A percentile compares a stretch with the other conserved stretches of the same genome.
phyloP scores from a whole-genome alignment of 2,329 filamentous ascomycete genomes.

The Pseudogymnoascus sp. region DNA sequence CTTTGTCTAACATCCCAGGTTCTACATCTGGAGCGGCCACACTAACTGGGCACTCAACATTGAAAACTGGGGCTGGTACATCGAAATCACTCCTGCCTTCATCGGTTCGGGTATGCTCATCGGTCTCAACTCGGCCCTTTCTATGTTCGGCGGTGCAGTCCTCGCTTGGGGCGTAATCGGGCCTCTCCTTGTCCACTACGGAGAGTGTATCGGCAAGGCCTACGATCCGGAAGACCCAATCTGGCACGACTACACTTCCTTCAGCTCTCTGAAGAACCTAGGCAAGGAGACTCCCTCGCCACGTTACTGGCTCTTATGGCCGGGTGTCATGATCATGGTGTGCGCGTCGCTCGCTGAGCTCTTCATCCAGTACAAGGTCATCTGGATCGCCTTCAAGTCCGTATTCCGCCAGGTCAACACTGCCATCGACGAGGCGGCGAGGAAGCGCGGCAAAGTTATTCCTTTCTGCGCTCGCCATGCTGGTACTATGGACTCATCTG shows the following conservation, averaged over 20 bases:
- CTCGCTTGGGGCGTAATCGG: slow-evolving; percentile 43
- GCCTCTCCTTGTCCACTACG: slow-evolving; percentile 45
- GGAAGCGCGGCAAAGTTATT: slow-evolving; percentile 35
- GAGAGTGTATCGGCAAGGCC: slow-evolving; percentile 35
- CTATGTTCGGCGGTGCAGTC: slow-evolving; percentile 45
- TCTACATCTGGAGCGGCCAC: slow-evolving; percentile 47
- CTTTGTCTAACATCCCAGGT: slow-evolving; percentile 29
- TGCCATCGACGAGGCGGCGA: slow-evolving; percentile 32
- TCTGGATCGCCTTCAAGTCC: slow-evolving; percentile 39
- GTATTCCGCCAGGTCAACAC: slow-evolving; percentile 38
- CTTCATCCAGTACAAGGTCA: slow-evolving; percentile 34
- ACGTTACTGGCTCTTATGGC: slow-evolving; percentile 44
- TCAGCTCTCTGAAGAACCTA: slow-evolving; percentile 31
- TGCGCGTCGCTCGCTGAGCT: slow-evolving; percentile 40
- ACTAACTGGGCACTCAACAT: slow-evolving; percentile 41
- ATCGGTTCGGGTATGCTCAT: slow-evolving; percentile 46
- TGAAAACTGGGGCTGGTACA: slow-evolving; percentile 54
- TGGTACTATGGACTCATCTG: slow-evolving; percentile 24
- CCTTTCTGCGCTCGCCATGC: slow-evolving; percentile 36
- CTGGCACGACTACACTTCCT: slow-evolving; percentile 35
- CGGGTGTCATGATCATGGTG: slow-evolving; percentile 40
- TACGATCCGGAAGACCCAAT: slow-evolving; percentile 31
- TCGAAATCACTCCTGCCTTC: slow-evolving; percentile 52
- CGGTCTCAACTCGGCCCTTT: slow-evolving; percentile 45
- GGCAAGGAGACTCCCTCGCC: slow-evolving; percentile 37